Conservation (phyloP, 805 yeast species). For the Teunomyces atbi region DNA sequence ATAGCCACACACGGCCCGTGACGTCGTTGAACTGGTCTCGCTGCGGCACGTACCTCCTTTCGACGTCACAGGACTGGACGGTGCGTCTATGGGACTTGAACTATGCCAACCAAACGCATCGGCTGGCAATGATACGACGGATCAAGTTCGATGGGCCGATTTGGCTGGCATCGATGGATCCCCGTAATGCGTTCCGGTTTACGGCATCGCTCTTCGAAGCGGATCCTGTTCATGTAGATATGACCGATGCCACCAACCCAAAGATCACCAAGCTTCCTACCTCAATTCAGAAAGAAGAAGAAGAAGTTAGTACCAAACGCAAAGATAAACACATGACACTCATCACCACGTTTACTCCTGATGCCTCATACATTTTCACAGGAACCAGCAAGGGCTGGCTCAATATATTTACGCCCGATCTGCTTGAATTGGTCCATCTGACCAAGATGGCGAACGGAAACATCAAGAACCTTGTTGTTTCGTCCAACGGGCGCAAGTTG, state of each 20-base stretch:
- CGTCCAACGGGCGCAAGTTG: slow-evolving; percentile 58
- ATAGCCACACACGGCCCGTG: slow-evolving; percentile 63
- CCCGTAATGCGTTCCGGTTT: slow-evolving; percentile 45
- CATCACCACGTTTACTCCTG: slow-evolving; percentile 49
- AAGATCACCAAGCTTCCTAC: slow-evolving; percentile 8
- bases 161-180: slow-evolving; percentile 66
- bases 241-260: slow-evolving; percentile 19
- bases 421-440: slow-evolving; percentile 42
- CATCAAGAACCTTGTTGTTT: slow-evolving; percentile 63
- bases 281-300: slow-evolving; percentile 9
- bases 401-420: slow-evolving; percentile 41
- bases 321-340: slow-evolving; percentile 41
- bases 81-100: slow-evolving; percentile 77
- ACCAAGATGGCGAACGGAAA: slow-evolving; percentile 64
- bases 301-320: slow-evolving; percentile 9
- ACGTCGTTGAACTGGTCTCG: slow-evolving; percentile 75
- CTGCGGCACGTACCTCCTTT: slow-evolving; percentile 66
- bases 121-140: slow-evolving; percentile 36
- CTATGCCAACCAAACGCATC: slow-evolving; percentile 18
- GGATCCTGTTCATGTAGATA: slow-evolving; percentile 51
- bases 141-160: slow-evolving; percentile 66
- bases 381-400: slow-evolving; percentile 85
- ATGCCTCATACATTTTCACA: slow-evolving; percentile 56
- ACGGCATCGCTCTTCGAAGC: slow-evolving; percentile 68
- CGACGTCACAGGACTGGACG: slow-evolving; percentile 80